Evolutionary conservation across 202 grass and related monocot species (phyloP), one percentile per base, ranked within the genome.

Genomic region (Digitaria exilis): DNA sequence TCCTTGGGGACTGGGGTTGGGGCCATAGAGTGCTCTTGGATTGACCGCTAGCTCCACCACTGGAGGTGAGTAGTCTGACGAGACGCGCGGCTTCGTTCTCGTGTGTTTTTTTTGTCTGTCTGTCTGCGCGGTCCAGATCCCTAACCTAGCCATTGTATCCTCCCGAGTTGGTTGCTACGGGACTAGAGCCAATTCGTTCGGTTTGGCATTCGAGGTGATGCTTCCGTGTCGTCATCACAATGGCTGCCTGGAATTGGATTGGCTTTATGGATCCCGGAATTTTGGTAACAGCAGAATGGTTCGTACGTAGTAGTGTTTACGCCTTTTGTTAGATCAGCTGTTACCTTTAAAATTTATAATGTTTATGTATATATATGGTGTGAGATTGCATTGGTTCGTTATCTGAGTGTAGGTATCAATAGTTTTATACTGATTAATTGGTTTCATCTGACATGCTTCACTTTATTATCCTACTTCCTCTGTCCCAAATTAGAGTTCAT

Each of bases 241-340:
- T 1, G 11, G 19, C 21, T 71, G 37, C 10, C 6, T 21, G 0
- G n/a, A 39, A 39, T 39, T 39, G 37, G 37, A 48, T 14, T 44
- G 56, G 25, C 18, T 24, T 64, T 30, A 74, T 68, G 68, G 83
- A 81, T 37, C 84, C 49, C 30, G 79, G 15, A 62, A 64, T 67
- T 26, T 60, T 32, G 24, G 50, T 26, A 32, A 6, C 19, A 15
- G 21, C 14, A 29, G 59, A 65, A 70, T 39, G 30, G n/a, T 41
- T 66, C 14, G 9, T 46, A 42, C n/a, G n/a, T n/a, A n/a, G n/a
- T n/a, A n/a, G 25, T 57, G 2, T 18, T 78, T 1, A 15, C 6
- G 1, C 42, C 14, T 64, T 1, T 62, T 14, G 14, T 82, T 52
- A 58, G 56, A 72, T 82, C 77, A 19, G 26, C 4, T 43, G 0